Evolutionary conservation across 371 early-diverging fungal genomes (phyloP).

Genomic region (Blakeslea trispora): DNA sequence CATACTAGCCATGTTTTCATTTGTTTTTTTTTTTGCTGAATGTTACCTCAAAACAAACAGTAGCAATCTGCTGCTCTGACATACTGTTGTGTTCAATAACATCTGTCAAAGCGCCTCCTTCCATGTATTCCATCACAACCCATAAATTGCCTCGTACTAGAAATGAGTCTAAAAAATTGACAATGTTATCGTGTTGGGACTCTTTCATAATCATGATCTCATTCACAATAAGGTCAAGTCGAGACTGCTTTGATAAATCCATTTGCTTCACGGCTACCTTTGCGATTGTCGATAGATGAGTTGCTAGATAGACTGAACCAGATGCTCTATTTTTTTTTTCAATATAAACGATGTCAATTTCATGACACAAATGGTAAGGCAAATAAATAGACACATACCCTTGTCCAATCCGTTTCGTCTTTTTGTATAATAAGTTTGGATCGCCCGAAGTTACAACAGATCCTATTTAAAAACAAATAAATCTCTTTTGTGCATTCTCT

Average conservation of each 20-base stretch:
- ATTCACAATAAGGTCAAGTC: slow-evolving; percentile 94
- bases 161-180: slow-evolving; percentile 93
- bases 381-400: too few species aligned
- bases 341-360: too few species aligned
- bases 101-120: slow-evolving; percentile 95
- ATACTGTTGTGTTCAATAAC: slow-evolving; percentile 91
- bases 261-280: slow-evolving; percentile 96
- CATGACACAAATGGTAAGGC: too few species aligned
- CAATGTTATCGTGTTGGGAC: slow-evolving; percentile 93
- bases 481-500: neutral
- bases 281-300: slow-evolving; percentile 56
- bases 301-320: slow-evolving; percentile 91
- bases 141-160: slow-evolving; percentile 86
- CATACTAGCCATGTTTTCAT: neutral
- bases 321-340: slow-evolving; percentile 85
- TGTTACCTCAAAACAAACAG: slow-evolving; percentile 84
- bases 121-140: slow-evolving; percentile 99
- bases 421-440: slow-evolving; percentile 79
- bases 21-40: neutral
- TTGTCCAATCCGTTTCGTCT: slow-evolving; percentile 92
- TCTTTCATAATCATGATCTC: slow-evolving; percentile 97
- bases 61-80: slow-evolving; percentile 89
- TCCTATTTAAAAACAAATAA: slow-evolving; percentile 12
- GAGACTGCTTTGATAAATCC: slow-evolving; percentile 90
- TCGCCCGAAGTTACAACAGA: slow-evolving; percentile 81